Evolutionary conservation across 1,284 basidiomycete species (phyloP), one percentile per base, ranked within the genome.

Genomic region (Phellopilus nigrolimitatus): DNA sequence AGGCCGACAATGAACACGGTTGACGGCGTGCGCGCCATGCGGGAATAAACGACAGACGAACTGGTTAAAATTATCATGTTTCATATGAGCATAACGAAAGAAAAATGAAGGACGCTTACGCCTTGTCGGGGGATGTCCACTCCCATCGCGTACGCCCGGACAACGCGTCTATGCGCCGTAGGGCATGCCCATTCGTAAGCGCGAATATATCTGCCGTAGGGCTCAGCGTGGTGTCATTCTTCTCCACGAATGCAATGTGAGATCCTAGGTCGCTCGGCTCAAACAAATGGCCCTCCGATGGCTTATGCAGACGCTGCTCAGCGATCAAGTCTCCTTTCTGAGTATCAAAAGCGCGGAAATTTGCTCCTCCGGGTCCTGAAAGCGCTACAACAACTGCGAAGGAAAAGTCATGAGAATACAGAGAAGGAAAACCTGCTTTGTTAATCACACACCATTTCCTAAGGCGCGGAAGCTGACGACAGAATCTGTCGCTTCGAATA

Each of bases 311-410:
- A 10, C 70, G 71, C 38, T 71, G 74, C 66, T 95, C 91, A 59
- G 84, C 74, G 1, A 86, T 56, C n/a, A 93, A 71, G 40, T 76
- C 64, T 0, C 94, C 94, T 0, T 78, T 83, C 2, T 70, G 61
- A 6, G 74, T 68, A 41, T 91, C 80, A 61, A 91, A 84, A 9
- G 82, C 66, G 17, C 91, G 81, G n/a, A 89, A 71, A 0, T 73
- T 84, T 5, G 85, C 72, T 2, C 83, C 88, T 3, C 82, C 81
- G 2, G 80, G 72, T 9, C 91, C 91, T 25, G 91, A 94, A 22
- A 95, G 69, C 5, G 84, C 70, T 19, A 84, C 77, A 21, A 93
- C 69, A 40, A 71, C 90, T 91, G 56, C 21, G 19, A 17, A 22
- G 1, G 19, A 37, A 13, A 47, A 33, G 3, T 24, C 12, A 19